Conservation (phyloP, 805 yeast genomes). For the Candida ipomoeae region DNA sequence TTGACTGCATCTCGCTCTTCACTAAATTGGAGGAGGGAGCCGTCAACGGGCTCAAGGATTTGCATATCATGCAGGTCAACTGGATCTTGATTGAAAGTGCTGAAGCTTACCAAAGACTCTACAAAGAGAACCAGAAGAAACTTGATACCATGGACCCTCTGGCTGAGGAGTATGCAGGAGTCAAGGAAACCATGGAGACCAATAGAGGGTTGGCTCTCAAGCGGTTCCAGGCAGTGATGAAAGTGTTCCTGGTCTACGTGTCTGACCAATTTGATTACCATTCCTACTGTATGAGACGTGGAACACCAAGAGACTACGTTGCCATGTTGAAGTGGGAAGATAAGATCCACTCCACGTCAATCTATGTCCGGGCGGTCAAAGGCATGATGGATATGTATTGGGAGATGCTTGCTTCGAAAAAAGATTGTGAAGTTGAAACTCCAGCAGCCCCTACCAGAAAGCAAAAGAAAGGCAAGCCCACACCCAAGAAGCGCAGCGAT, state of each 20-base stretch:
- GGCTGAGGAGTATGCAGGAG: constrained; percentile 24
- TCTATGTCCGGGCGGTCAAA: constrained; percentile 62
- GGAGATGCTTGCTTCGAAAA: constrained; percentile 30
- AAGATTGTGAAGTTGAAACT: constrained; percentile 14
- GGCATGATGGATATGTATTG: constrained; percentile 62
- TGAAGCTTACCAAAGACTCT: constrained; percentile 68
- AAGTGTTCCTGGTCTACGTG: constrained; percentile 64
- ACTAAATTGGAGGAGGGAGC: constrained; percentile 74
- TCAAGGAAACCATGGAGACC: constrained; percentile 34
- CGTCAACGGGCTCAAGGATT: constrained; percentile 79
- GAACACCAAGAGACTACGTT: constrained; percentile 81
- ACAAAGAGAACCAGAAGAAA: constrained; percentile 25
- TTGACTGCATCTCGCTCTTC: constrained; percentile 69
- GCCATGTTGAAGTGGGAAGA: constrained; percentile 84
- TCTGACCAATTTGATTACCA: constrained; percentile 94
- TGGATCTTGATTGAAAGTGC: constrained; percentile 88
- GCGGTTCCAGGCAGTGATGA: constrained; percentile 63
- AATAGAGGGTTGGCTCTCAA: constrained; percentile 73
- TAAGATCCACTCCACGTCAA: constrained; percentile 60
- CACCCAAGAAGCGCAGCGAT: constrained; percentile 49
- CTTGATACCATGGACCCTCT: constrained; percentile 13
- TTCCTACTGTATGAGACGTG: constrained; percentile 83
- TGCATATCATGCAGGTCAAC: constrained; percentile 84
- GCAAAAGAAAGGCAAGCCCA: constrained; percentile 53
- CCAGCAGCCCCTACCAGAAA: constrained; percentile 38